Evolutionary conservation across 2,329 filamentous ascomycete genomes (phyloP).

Genomic region (Hymenoscyphus repandus): DNA sequence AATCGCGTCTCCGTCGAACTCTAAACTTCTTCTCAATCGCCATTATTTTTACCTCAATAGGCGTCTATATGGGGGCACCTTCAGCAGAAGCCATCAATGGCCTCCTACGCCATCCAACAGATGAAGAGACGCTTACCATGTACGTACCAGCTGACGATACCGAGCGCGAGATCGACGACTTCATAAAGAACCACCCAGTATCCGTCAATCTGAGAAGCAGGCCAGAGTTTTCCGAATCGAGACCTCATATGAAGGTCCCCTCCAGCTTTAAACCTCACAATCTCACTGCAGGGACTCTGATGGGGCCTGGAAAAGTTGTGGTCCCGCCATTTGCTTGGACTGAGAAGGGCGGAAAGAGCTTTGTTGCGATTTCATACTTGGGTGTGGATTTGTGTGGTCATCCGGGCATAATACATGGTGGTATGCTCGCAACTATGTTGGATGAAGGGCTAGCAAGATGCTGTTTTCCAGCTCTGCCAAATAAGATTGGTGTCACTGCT

Average conservation of each 20-base stretch:
- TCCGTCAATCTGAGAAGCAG: conserved; percentile 61
- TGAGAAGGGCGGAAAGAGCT: conserved; percentile 62
- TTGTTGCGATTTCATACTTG: conserved; percentile 71
- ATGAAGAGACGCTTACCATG: conserved; percentile 67
- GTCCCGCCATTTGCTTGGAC: conserved; percentile 78
- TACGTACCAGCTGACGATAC: conserved; percentile 54
- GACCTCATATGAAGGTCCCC: conserved; percentile 86
- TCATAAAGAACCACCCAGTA: conserved; percentile 73
- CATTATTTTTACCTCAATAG: conserved; percentile 42
- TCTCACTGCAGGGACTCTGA: conserved; percentile 74
- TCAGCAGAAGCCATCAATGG: conserved; percentile 46
- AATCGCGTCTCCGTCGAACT: conserved; percentile 40
- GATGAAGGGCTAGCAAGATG: conserved; percentile 86
- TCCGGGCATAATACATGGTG: conserved; percentile 85
- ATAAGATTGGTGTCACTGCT: conserved; percentile 81
- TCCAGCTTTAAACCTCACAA: conserved; percentile 62
- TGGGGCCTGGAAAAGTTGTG: conserved; percentile 68
- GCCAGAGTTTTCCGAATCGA: conserved; percentile 64
- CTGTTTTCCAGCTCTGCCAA: conserved; percentile 82
- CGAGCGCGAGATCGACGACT: conserved; percentile 58
- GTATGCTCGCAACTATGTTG: conserved; percentile 83
- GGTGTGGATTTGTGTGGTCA: conserved; percentile 82
- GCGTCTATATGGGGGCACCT: conserved; percentile 52
- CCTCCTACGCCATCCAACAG: conserved; percentile 52
- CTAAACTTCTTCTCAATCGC: conserved; percentile 42